These are phyloP conservation scores for Multifurca ochricompacta DNA, from an alignment of 768 basidiomycete species.

Conservation along the genomic window DNA sequence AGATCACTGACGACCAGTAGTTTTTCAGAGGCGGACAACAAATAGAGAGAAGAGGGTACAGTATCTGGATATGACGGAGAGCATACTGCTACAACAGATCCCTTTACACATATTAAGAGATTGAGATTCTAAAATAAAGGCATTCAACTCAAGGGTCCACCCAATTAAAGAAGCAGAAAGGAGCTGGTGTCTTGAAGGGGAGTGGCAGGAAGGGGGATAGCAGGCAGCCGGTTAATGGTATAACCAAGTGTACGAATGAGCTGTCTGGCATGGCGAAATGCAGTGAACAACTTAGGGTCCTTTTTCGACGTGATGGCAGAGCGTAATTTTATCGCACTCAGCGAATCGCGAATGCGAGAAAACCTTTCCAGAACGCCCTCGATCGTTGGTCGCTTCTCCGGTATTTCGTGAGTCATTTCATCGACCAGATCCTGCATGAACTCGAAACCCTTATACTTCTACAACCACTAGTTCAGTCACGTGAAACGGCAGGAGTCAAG, in stretches of 20 bases:
- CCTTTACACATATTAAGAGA: too few species aligned
- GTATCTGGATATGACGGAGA: too few species aligned
- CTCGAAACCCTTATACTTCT: slow-evolving; percentile 19
- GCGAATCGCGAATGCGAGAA: not conserved
- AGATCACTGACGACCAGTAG: too few species aligned
- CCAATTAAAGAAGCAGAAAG: too few species aligned
- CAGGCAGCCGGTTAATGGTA: not conserved
- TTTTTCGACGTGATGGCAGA: slow-evolving; percentile 1
- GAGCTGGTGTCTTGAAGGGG: too few species aligned
- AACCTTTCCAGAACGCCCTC: slow-evolving; percentile 8
- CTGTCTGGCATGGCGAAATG: slow-evolving; percentile 2
- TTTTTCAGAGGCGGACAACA: too few species aligned
- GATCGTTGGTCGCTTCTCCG: slow-evolving; percentile 28
- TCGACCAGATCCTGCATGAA: slow-evolving; percentile 18
- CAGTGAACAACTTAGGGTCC: not conserved
- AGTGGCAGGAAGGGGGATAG: slow-evolving; percentile 5
- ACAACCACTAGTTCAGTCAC: not conserved
- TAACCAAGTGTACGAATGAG: not conserved
- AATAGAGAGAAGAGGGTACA: too few species aligned
- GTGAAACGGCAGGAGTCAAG: not conserved
- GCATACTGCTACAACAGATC: too few species aligned
- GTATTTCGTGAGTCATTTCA: slow-evolving; percentile 31
- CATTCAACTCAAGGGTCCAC: too few species aligned
- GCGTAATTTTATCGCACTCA: slow-evolving; percentile 5
- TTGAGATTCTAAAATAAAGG: not conserved